Base-by-base conservation (phyloP, 345 rosid species). In the Fremontodendron californicum region DNA sequence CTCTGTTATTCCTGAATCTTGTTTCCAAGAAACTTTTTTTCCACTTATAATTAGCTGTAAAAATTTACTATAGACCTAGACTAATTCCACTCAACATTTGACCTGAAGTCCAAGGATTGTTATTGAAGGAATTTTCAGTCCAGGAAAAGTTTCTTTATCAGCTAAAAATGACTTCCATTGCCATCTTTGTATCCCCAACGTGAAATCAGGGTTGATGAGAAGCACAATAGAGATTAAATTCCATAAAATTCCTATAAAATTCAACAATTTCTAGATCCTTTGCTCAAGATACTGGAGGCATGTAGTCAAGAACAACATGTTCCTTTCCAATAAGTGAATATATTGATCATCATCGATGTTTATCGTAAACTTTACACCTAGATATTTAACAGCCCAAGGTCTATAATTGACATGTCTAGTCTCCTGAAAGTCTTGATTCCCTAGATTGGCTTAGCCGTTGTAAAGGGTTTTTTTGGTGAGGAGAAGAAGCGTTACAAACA, bases 391-490 rank as follows among this genome's bases (percentile, higher is more conserved):
- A 31, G 21, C n/a, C n/a, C 8, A 23, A 74, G 49, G 74, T 74
- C 78, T 43, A 66, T 54, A 19, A 16, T 65, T 74, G 75, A 60
- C 84, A 54, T 68, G 68, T 31, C 51, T 48, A 66, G 78, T 74
- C 82, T 29, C 58, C 49, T 49, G 15, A 73, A 79, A 82, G 81
- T 82, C 85, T 73, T 48, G 42, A 74, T 55, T 82, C 54, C 18
- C 35, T 68, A 62, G 79, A 74, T 77, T 79, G 51, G 81, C 1
- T 33, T 33, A 33, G 35, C 35, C 35, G 3, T 33, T 33, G 3
- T 1, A 33, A 33, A 3, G 3, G 3, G 35, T n/a, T n/a, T n/a
- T n/a, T 79, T 79, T 77, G 81, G 85, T 79, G 62, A 31, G 64
- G 73, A 31, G 60, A 79, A 73, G 74, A 73, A 52, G 18, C 52